Base-by-base conservation (phyloP, 2,329 filamentous ascomycete species). In the Niveomyces coronatus region DNA sequence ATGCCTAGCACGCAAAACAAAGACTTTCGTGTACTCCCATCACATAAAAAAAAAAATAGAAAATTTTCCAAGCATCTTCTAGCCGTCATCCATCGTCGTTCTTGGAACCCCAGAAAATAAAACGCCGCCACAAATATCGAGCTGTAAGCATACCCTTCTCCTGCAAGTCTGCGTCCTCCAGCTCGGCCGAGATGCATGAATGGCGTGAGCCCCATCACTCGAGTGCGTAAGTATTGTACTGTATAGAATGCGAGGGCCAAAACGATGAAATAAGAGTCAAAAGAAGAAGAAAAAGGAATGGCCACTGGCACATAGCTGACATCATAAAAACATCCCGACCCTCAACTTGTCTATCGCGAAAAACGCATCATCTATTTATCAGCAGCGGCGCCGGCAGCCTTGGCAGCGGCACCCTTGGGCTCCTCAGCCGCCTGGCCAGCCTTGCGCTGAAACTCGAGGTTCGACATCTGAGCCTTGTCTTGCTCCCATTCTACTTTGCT, bases 401-500 rank as follows among this genome's bases (percentile, higher is more conserved):
- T 41, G 30, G 35, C 36, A 4, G 35, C 35, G 15, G 35, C 36
- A n/a, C 30, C 31, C 24, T 39, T 44, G 24, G 37, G 31, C 24
- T 39, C 37, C 18, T 39, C 24, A n/a, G 18, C 37, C 9, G 37
- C 37, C 18, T 30, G 31, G 17, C 29, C 36, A 22, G 29, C 37
- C 31, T 37, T 41, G 30, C 49, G 48, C 34, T 54, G 44, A 20
- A 47, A 42, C 39, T 45, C 74, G 37, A 84, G 65, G 44, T 85
- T 74, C 47, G 82, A 74, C 50, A 95, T 80, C 27, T 80, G 76
- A 5, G 78, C 71, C 64, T 91, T 93, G 56, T 95, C 89, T 58
- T 88, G 82, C 54, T 93, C 84, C 86, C 88, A 94, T 55, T 95
- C 83, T 30, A 68, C 69, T 45, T 75, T 80, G 19, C 82, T 67